Percentiles rank a stretch among this genome's conserved stretches.
phyloP scores from a whole-genome alignment of 208 protist genomes.

The Strigomonas culicis region DNA sequence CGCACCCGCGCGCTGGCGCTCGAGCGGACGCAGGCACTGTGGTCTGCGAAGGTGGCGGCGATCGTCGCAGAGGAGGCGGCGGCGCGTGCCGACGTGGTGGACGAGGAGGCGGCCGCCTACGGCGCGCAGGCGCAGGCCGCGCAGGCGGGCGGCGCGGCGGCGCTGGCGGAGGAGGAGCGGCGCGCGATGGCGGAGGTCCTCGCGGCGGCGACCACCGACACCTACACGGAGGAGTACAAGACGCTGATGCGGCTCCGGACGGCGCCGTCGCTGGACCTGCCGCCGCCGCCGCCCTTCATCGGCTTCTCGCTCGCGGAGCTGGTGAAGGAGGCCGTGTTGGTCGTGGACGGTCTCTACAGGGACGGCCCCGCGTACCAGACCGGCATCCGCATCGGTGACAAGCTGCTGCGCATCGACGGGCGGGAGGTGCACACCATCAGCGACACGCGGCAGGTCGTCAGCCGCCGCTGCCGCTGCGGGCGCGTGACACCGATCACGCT shows the following conservation, averaged over 20 bases:
- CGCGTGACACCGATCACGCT: constrained; percentile 36
- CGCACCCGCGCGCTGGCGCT: too few species aligned
- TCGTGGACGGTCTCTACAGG: constrained; percentile 36
- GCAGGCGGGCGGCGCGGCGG: background rate
- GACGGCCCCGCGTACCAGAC: constrained; percentile 46
- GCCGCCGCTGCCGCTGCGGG: constrained; percentile 26
- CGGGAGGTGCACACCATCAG: constrained; percentile 23
- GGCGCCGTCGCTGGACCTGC: background rate
- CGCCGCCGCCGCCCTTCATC: constrained; percentile 36
- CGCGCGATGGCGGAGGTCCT: constrained; percentile 14
- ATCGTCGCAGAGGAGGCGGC: background rate
- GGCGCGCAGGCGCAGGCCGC: background rate
- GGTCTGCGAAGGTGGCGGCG: background rate
- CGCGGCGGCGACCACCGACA: constrained; percentile 21
- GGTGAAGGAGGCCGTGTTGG: constrained; percentile 18
- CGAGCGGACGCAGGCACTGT: too few species aligned
- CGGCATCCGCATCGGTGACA: constrained; percentile 46
- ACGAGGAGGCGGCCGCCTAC: constrained; percentile 8
- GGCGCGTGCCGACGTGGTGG: background rate
- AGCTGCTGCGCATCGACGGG: constrained; percentile 28
- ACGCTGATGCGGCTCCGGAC: constrained; percentile 14
- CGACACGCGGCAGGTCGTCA: constrained; percentile 29
- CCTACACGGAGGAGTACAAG: constrained; percentile 31
- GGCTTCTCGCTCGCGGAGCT: constrained; percentile 44
- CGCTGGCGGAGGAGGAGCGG: constrained; percentile 2